Percentiles rank a stretch among this genome's conserved stretches.
Evolutionary conservation across 176 grass and related monocot species (phyloP).

Genomic region (Cymbopogon citratus): DNA sequence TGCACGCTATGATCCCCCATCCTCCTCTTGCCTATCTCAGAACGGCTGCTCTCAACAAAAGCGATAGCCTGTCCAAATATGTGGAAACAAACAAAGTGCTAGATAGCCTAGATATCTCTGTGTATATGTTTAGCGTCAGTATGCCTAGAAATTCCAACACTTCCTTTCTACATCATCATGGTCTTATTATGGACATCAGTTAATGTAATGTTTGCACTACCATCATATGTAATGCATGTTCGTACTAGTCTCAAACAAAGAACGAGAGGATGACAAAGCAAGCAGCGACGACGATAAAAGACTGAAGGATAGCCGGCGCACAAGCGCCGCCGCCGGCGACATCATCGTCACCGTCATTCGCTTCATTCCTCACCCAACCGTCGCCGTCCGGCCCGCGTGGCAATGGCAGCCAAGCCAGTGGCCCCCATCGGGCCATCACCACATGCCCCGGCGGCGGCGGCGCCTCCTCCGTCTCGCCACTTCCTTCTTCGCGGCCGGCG

Average conservation of each 20-base stretch:
- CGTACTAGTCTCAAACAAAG: constrained; percentile 19
- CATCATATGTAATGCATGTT: too few relatives aligned
- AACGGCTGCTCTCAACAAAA: too few relatives aligned
- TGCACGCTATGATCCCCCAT: too few relatives aligned
- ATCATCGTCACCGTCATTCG: background rate
- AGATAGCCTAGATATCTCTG: too few relatives aligned
- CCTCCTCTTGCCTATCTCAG: too few relatives aligned
- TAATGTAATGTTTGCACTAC: too few relatives aligned
- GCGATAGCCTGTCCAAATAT: too few relatives aligned
- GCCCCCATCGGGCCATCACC: constrained; percentile 39
- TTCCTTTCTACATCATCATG: too few relatives aligned
- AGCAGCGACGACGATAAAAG: constrained; percentile 48
- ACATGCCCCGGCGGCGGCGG: background rate
- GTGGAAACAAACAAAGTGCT: too few relatives aligned
- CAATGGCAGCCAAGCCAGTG: constrained; percentile 35
- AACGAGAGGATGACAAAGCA: constrained; percentile 46
- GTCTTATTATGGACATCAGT: too few relatives aligned
- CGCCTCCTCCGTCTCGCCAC: background rate
- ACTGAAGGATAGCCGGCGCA: constrained; percentile 34
- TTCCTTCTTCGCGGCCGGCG: background rate
- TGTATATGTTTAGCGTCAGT: too few relatives aligned
- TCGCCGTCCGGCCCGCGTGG: background rate
- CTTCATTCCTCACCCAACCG: constrained; percentile 2
- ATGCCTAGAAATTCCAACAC: too few relatives aligned
- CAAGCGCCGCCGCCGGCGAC: constrained; percentile 19